These are phyloP conservation scores for Tagetes patula DNA, from an alignment of 129 eudicot species.

Conservation along the genomic window DNA sequence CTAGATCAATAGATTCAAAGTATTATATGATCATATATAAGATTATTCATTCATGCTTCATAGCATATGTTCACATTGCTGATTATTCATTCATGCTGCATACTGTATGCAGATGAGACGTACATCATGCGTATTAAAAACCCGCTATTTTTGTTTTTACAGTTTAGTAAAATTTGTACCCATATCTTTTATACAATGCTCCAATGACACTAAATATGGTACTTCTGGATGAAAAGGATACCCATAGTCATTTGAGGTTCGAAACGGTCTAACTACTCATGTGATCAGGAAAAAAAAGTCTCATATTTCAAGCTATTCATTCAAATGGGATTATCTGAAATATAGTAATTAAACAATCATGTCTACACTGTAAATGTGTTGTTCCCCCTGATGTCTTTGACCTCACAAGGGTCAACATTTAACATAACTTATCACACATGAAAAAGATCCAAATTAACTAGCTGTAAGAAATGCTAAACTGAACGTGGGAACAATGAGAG, in stretches of 20 bases:
- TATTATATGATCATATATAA: slow-evolving; percentile 11
- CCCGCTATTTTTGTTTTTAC: no score
- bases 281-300: background rate
- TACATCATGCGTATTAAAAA: no score
- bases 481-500: background rate
- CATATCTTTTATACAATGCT: no score
- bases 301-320: background rate
- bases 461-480: background rate
- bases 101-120: no score
- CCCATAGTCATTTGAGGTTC: no score
- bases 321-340: background rate
- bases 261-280: no score
- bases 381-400: slow-evolving; percentile 21
- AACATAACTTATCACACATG: background rate
- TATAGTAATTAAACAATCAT: slow-evolving; percentile 13
- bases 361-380: background rate
- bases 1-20: slow-evolving; percentile 22
- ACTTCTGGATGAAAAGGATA: no score
- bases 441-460: slow-evolving; percentile 3
- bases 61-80: no score
- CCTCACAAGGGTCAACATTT: background rate
- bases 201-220: no score
- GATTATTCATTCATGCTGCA: no score
- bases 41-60: no score
- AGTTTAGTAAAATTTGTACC: no score